phyloP scores from a whole-genome alignment of 257 asterid genomes.

The Agastache rugosa region DNA sequence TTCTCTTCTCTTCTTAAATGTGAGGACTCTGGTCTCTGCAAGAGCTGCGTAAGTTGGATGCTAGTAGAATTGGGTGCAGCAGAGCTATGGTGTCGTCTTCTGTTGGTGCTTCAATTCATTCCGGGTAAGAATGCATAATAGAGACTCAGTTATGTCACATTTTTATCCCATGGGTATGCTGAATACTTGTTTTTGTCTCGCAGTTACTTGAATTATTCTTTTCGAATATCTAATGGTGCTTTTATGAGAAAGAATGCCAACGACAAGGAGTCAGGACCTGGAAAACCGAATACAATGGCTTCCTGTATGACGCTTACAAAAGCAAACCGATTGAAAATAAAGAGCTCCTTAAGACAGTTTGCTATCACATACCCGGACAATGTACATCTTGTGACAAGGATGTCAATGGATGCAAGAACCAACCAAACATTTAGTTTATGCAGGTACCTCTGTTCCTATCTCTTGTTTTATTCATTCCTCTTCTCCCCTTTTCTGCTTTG shows the following conservation, averaged over 20 bases:
- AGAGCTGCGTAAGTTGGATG: constrained; percentile 33
- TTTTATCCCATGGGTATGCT: constrained; percentile 1
- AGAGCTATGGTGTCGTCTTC: constrained; percentile 49
- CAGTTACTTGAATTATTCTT: constrained; percentile 57
- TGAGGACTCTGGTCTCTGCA: constrained; percentile 23
- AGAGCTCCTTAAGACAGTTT: constrained; percentile 60
- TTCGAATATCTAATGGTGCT: no score
- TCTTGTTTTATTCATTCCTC: no score
- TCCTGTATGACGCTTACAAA: constrained; percentile 46
- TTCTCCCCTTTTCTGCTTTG: no score
- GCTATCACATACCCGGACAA: constrained; percentile 50
- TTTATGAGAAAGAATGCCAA: constrained; percentile 49
- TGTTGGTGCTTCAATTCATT: constrained; percentile 44
- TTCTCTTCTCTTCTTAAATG: background rate
- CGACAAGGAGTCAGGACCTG: constrained; percentile 64
- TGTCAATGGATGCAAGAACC: constrained; percentile 57
- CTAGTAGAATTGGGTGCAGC: constrained; percentile 30
- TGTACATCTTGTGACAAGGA: constrained; percentile 50
- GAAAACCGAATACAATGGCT: constrained; percentile 50
- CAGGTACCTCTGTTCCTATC: no score
- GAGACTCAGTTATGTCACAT: background rate
- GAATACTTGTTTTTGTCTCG: background rate
- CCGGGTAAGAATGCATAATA: constrained; percentile 43
- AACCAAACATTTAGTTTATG: constrained; percentile 56
- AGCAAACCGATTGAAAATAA: constrained; percentile 55